Base-by-base conservation (phyloP, 2,329 filamentous ascomycete genomes). In the Neurospora sp. region DNA sequence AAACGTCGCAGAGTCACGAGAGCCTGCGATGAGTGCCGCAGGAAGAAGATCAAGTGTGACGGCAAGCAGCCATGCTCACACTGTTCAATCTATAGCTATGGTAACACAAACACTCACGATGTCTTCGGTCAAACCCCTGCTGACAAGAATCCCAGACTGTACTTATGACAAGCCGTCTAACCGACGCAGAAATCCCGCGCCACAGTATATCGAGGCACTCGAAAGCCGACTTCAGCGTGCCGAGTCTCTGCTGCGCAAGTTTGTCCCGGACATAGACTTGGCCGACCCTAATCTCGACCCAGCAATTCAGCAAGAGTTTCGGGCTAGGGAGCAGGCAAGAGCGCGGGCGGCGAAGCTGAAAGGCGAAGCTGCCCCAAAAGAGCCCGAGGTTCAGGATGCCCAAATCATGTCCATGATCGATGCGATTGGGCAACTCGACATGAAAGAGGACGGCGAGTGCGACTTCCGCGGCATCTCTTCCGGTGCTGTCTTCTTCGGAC, bases 41-140 rank as follows among this genome's bases (percentile, higher is more conserved):
- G 91, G 74, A 95, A 95, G 79, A 95, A 95, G 80, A 95, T 95
- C 77, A 95, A 94, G 79, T 95, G 91, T 75, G 91, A 94, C 78
- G 92, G 91, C 74, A 93, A 93, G 79, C 91, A 94, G 78, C 92
- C 92, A 10, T 96, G 92, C 81, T 97, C 94, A 0, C 96, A 98
- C 80, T 99, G 96, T 80, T 97, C 94, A 11, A 93, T 98, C 67
- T 99, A 99, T 81, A 97, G 93, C 79, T 99, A 99, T 84, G 95
- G 96, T 97, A 86, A 70, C 46, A 69, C 46, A 68, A 19, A n/a
- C 46, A 15, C 38, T 39, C 23, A 65, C n/a, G 72, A 68, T 68
- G 67, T 41, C 43, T 67, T 28, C 67, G 43, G 41, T 15, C 41
- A 19, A 41, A n/a, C 68, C 57, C 66, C 69, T 66, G 70, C 77